Evolutionary conservation across 768 basidiomycete species (phyloP), one percentile per base, ranked within the genome.

Genomic region (Leucosporidium scottii): DNA sequence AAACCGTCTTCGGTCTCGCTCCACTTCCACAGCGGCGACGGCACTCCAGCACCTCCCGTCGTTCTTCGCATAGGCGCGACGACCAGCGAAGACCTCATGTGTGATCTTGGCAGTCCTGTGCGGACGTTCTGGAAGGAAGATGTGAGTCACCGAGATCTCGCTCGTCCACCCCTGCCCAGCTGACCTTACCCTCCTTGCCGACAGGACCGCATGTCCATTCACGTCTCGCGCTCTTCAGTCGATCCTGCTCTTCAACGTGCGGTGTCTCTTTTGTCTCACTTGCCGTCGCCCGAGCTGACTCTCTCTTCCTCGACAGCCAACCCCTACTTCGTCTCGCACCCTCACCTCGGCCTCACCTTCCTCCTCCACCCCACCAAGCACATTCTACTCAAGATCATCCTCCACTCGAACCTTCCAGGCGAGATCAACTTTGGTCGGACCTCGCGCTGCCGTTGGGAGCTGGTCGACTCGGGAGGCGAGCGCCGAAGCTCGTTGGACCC

Each of bases 41-140:
- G 10, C 36, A 51, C 5, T 9, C 67, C 23, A 12, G 25, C 64
- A 6, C 63, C 71, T 7, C 64, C 69, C 1, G 44, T 78, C 47
- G 64, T 70, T 4, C 73, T 80, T 17, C 20, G 54, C 7, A 59
- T 80, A 1, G 74, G 75, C n/a, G 36, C 73, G 27, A 80, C 79
- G 27, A 78, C 77, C 3, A 59, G 71, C n/a, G 79, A 80, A 57
- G 78, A 79, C 60, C 57, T 80, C 9, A 68, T 78, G 17, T 74
- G 78, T 50, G 77, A 79, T 30, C 74, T 80, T 1, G 79, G 80
- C 0, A 62, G 75, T 15, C 78, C 80, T 1, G 51, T 77, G 0
- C 70, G 79, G 21, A 74, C 73, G 47, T 79, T 74, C 63, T 79
- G 75, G 75, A 79, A 79, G 65, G 78, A 79, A 51, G 80, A 79